Conservation (phyloP, 495 filamentous ascomycete species). For the Platismatia glauca region DNA sequence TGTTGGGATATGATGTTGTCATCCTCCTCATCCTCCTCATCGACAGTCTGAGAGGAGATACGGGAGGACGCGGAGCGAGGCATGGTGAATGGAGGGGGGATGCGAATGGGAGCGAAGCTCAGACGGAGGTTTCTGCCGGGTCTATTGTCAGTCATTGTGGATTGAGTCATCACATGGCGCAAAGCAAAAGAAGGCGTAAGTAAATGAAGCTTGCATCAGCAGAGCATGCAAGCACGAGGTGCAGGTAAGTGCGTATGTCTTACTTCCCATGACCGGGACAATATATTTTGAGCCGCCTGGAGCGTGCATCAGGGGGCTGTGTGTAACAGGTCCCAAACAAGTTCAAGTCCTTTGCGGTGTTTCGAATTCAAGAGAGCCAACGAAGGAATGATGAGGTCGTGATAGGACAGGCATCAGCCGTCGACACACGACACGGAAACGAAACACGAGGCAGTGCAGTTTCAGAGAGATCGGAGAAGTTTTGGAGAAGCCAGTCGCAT, state of each 20-base stretch:
- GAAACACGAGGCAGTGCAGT: slow-evolving; percentile 15
- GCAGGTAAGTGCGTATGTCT: slow-evolving; percentile 6
- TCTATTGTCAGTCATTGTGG: slow-evolving; percentile 19
- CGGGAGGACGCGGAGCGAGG: slow-evolving; percentile 22
- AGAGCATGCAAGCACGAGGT: slow-evolving; percentile 19
- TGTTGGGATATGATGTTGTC: slow-evolving; percentile 14
- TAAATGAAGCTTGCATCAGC: slow-evolving; percentile 19
- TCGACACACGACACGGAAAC: not conserved
- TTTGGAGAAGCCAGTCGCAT: not conserved
- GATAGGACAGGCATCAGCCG: slow-evolving; percentile 5
- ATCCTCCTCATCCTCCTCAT: slow-evolving; percentile 20
- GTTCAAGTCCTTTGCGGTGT: slow-evolving; percentile 1
- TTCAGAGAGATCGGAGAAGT: slow-evolving; percentile 5
- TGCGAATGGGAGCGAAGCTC: slow-evolving; percentile 14
- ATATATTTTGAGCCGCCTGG: not conserved
- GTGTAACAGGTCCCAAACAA: not conserved
- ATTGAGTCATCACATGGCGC: slow-evolving; percentile 8
- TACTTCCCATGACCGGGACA: slow-evolving; percentile 1
- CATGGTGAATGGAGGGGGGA: slow-evolving; percentile 19
- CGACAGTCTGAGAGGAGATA: slow-evolving; percentile 13
- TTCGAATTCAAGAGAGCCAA: slow-evolving; percentile 7
- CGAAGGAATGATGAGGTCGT: slow-evolving; percentile 17
- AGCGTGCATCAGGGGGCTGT: not conserved
- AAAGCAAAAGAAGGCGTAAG: slow-evolving; percentile 1
- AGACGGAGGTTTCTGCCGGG: slow-evolving; percentile 18